Conservation (phyloP, 306 rosid species). For the Sesbania bispinosa region DNA sequence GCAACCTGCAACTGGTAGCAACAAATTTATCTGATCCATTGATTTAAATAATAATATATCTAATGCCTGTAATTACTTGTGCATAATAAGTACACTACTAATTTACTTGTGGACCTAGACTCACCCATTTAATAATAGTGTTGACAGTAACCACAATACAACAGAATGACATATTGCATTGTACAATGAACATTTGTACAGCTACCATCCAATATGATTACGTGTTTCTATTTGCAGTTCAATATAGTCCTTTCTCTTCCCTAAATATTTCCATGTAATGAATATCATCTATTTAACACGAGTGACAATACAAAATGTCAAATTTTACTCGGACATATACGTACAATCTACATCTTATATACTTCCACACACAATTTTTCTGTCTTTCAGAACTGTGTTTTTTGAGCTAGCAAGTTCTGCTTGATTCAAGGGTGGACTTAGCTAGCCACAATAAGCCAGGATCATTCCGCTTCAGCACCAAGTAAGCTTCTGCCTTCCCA, state of each 20-base stretch:
- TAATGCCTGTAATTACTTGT: too few species aligned
- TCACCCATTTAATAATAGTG: neutral
- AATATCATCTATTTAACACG: neutral
- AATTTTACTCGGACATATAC: neutral
- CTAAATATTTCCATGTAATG: neutral
- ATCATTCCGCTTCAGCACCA: conserved; percentile 86
- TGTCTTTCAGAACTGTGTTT: neutral
- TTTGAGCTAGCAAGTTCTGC: conserved; percentile 33
- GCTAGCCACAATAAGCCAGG: conserved; percentile 96
- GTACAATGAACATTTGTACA: neutral
- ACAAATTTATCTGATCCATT: too few species aligned
- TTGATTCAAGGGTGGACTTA: conserved; percentile 74
- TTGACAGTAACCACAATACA: neutral
- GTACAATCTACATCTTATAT: conserved; percentile 6
- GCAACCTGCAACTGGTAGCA: too few species aligned
- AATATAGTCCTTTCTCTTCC: neutral
- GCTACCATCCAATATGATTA: neutral
- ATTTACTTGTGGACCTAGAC: too few species aligned
- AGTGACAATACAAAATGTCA: neutral
- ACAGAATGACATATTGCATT: neutral
- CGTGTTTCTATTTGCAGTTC: neutral
- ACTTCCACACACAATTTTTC: neutral
- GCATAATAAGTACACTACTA: too few species aligned
- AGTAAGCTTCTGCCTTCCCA: conserved; percentile 68
- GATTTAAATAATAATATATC: too few species aligned